A percentile compares a stretch with the other conserved stretches of the same genome.
phyloP scores from a whole-genome alignment of 495 filamentous ascomycete species.

The Clohesyomyces aquaticus region DNA sequence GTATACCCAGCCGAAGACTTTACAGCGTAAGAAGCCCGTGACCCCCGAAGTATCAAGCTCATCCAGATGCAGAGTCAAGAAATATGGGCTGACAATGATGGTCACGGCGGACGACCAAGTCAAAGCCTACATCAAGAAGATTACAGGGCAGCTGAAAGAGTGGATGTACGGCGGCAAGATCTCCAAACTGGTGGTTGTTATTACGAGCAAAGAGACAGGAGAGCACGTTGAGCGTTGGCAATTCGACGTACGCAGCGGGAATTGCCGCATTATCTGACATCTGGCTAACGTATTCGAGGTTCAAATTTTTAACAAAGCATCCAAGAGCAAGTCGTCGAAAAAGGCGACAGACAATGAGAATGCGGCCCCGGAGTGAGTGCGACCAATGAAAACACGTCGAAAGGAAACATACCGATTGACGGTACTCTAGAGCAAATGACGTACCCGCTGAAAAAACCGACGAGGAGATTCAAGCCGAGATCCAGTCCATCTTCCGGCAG shows the following conservation, averaged over 20 bases:
- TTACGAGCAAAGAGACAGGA: constrained; percentile 93
- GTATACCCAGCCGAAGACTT: constrained; percentile 99
- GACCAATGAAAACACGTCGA: neutral
- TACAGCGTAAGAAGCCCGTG: constrained; percentile 64
- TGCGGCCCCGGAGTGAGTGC: constrained; percentile 55
- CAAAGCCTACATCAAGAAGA: constrained; percentile 98
- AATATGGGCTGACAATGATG: constrained; percentile 99
- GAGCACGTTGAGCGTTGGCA: constrained; percentile 97
- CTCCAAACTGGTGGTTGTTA: constrained; percentile 92
- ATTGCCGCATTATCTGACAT: no score
- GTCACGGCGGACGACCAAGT: constrained; percentile 96
- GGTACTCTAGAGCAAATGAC: constrained; percentile 32
- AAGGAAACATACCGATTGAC: neutral
- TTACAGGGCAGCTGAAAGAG: constrained; percentile 92
- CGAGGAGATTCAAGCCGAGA: constrained; percentile 90
- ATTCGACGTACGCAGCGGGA: constrained; percentile 96
- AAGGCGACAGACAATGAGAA: constrained; percentile 67
- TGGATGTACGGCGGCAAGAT: constrained; percentile 98
- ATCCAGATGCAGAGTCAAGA: constrained; percentile 70
- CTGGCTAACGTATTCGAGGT: constrained; percentile 50
- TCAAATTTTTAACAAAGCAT: constrained; percentile 67
- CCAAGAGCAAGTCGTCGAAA: constrained; percentile 57
- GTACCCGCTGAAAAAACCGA: constrained; percentile 75
- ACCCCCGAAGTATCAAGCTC: neutral
- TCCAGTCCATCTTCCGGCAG: constrained; percentile 93